phyloP scores from a whole-genome alignment of 2,329 filamentous ascomycete genomes.

The Fusarium marasasianum region DNA sequence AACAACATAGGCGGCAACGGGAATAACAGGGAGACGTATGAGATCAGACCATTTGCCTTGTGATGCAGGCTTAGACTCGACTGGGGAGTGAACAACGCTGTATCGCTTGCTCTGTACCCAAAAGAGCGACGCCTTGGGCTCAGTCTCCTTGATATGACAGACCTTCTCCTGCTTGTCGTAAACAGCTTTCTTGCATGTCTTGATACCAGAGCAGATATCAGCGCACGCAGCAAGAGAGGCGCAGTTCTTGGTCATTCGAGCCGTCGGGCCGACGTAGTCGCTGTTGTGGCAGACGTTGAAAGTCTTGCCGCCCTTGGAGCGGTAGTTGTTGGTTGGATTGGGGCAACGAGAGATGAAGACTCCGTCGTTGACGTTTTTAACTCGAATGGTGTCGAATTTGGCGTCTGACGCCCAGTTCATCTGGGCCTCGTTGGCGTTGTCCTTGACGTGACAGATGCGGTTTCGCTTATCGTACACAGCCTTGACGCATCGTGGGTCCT shows the following conservation, averaged over 20 bases:
- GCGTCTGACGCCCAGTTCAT: conserved; percentile 24
- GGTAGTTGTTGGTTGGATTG: conserved; percentile 9
- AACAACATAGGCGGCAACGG: conserved; percentile 31
- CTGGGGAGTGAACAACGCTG: conserved; percentile 18
- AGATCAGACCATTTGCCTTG: conserved; percentile 30
- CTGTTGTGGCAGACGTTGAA: conserved; percentile 21
- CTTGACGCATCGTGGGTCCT: conserved; percentile 28
- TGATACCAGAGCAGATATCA: conserved; percentile 21
- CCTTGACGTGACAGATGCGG: conserved; percentile 27
- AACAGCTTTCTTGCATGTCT: conserved; percentile 27
- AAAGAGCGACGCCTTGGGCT: conserved; percentile 22
- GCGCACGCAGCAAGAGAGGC: conserved; percentile 25
- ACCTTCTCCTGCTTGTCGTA: conserved; percentile 35
- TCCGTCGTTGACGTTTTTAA: conserved; percentile 21
- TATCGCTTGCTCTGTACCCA: conserved; percentile 29
- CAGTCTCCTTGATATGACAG: conserved; percentile 27
- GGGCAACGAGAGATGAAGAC: conserved; percentile 23
- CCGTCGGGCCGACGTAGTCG: conserved; percentile 15
- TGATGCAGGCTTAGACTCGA: background rate
- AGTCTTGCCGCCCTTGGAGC: conserved; percentile 2
- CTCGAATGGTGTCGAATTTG: conserved; percentile 13
- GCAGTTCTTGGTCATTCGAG: conserved; percentile 2
- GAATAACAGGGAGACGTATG: conserved; percentile 25
- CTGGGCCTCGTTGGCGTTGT: conserved; percentile 3
- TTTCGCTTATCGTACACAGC: conserved; percentile 31